These are phyloP conservation scores for Entomortierella lignicola DNA, from an alignment of 192 early-diverging fungal species.

Conservation along the genomic window DNA sequence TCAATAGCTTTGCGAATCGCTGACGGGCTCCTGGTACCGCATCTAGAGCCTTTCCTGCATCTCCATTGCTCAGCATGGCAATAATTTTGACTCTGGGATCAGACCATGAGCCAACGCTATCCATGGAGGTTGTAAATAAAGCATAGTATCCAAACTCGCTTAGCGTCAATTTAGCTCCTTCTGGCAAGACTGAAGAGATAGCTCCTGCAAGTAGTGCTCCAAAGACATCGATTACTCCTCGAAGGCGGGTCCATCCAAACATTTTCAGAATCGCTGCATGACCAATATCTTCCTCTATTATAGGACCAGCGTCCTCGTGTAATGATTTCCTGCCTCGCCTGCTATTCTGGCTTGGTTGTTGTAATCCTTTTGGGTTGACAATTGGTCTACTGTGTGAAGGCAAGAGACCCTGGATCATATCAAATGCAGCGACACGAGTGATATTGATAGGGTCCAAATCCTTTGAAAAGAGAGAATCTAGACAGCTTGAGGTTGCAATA, in stretches of 20 bases:
- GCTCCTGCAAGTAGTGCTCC: conserved; percentile 39
- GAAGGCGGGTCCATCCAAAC: conserved; percentile 21
- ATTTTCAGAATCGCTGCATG: conserved; percentile 35
- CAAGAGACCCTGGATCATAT: conserved; percentile 47
- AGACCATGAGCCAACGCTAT: conserved; percentile 36
- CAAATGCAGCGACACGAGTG: conserved; percentile 30
- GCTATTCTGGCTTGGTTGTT: conserved; percentile 2
- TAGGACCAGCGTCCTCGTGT: background rate
- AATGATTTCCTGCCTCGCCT: background rate
- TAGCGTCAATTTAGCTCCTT: conserved; percentile 30
- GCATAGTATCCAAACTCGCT: conserved; percentile 54
- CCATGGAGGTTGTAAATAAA: conserved; percentile 47
- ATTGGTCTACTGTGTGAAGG: background rate
- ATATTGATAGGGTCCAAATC: conserved; percentile 29
- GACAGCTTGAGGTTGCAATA: conserved; percentile 14
- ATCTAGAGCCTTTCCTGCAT: conserved; percentile 26
- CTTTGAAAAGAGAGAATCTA: conserved; percentile 33
- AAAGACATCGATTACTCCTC: conserved; percentile 48
- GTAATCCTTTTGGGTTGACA: background rate
- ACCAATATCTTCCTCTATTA: conserved; percentile 27
- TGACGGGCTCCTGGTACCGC: conserved; percentile 17
- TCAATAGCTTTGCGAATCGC: conserved; percentile 23
- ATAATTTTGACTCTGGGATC: conserved; percentile 39
- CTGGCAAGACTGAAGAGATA: conserved; percentile 31
- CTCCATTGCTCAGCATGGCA: conserved; percentile 38